phyloP scores from a whole-genome alignment of 371 early-diverging fungal species.

The Actinomucor elegans region DNA sequence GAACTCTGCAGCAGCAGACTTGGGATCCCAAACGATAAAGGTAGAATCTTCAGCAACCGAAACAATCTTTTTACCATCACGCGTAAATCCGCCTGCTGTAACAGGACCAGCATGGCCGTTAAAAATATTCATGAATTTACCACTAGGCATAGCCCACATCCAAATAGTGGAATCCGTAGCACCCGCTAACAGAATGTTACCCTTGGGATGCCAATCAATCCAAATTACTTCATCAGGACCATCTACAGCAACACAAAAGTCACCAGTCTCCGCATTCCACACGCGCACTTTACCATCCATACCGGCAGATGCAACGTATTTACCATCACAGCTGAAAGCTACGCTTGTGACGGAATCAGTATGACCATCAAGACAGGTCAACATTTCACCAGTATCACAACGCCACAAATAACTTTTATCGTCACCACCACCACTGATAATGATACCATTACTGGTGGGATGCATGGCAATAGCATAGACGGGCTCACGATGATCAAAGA shows the following conservation, averaged over 20 bases:
- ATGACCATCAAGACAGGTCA: conserved; percentile 68
- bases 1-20: conserved; percentile 69
- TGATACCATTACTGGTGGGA: conserved; percentile 69
- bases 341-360: conserved; percentile 87
- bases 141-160: conserved; percentile 94
- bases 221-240: conserved; percentile 87
- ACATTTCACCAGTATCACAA: conserved; percentile 77
- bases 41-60: conserved; percentile 85
- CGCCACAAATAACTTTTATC: conserved; percentile 92
- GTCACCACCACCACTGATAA: conserved; percentile 90
- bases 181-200: conserved; percentile 87
- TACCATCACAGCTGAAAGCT: conserved; percentile 86
- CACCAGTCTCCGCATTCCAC: conserved; percentile 68
- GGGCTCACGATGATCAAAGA: conserved; percentile 89
- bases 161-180: conserved; percentile 87
- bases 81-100: conserved; percentile 87
- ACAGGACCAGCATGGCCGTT: conserved; percentile 85
- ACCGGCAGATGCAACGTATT: conserved; percentile 86
- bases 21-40: conserved; percentile 93
- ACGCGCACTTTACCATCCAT: conserved; percentile 95
- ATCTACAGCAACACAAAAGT: conserved; percentile 68
- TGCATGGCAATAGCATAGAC: conserved; percentile 88
- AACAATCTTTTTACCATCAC: conserved; percentile 82
- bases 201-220: conserved; percentile 96
- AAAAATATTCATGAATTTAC: conserved; percentile 92